Percentiles rank a stretch among this genome's conserved stretches.
Evolutionary conservation across 2,329 filamentous ascomycete species (phyloP).

Genomic region (Penicillium brevicompactum): DNA sequence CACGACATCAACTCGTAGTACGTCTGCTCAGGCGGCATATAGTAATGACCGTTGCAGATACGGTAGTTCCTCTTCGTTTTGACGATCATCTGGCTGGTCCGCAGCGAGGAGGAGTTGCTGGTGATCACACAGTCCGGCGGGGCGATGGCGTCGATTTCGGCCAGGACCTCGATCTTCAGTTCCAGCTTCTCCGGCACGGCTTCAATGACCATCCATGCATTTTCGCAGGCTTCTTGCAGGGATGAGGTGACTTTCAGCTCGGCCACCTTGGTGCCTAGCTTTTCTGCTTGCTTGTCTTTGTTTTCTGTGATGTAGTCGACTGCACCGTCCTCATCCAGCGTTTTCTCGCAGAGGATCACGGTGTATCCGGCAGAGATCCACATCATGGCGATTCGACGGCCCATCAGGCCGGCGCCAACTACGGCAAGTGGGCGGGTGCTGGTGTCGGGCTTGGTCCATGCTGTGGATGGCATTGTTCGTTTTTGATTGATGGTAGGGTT

Average conservation of each 20-base stretch:
- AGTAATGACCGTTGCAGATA: constrained; percentile 25
- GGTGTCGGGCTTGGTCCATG: constrained; percentile 23
- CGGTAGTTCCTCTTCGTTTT: constrained; percentile 23
- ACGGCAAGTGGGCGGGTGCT: constrained; percentile 24
- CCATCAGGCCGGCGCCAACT: constrained; percentile 23
- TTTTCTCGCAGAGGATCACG: constrained; percentile 22
- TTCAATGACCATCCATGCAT: constrained; percentile 23
- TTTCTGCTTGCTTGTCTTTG: constrained; percentile 14
- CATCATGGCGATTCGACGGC: constrained; percentile 27
- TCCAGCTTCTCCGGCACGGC: constrained; percentile 20
- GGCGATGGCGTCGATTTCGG: constrained; percentile 13
- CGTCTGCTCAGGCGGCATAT: constrained; percentile 23
- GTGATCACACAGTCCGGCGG: constrained; percentile 18
- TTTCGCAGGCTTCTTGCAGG: constrained; percentile 10
- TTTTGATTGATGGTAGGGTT: neutral
- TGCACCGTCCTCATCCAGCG: constrained; percentile 4
- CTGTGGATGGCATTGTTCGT: constrained; percentile 16
- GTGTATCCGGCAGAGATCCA: constrained; percentile 18
- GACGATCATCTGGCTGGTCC: constrained; percentile 20
- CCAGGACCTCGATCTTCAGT: constrained; percentile 17
- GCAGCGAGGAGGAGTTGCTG: constrained; percentile 22
- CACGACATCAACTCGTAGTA: constrained; percentile 24
- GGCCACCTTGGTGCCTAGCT: constrained; percentile 15
- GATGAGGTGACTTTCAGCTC: constrained; percentile 10
- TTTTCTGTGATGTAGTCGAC: constrained; percentile 17